These are phyloP conservation scores for Novakomyces olei DNA, from an alignment of 805 yeast species.

Conservation along the genomic window DNA sequence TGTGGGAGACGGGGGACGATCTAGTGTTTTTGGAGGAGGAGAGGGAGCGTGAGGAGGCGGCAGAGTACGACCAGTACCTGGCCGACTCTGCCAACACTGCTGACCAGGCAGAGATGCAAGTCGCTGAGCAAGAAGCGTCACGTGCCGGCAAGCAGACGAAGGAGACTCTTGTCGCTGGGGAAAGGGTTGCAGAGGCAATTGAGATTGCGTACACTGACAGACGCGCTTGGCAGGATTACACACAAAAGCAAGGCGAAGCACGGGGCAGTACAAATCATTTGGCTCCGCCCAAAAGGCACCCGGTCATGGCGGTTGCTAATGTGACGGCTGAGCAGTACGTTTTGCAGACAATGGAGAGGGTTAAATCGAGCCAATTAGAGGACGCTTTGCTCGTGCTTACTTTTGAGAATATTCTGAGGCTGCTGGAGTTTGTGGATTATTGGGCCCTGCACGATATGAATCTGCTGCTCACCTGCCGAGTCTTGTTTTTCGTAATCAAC, in stretches of 20 bases:
- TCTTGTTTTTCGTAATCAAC: constrained; percentile 51
- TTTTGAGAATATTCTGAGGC: constrained; percentile 52
- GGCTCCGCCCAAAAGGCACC: constrained; percentile 38
- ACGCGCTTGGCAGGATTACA: too few relatives aligned
- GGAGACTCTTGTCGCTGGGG: constrained; percentile 89
- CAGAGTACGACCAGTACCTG: constrained; percentile 62
- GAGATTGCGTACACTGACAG: too few relatives aligned
- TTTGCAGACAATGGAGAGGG: constrained; percentile 42
- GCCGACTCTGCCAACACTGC: constrained; percentile 31
- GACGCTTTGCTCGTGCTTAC: constrained; percentile 85
- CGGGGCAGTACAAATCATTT: constrained; percentile 22
- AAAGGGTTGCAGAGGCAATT: constrained; percentile 72
- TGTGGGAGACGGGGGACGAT: constrained; percentile 89
- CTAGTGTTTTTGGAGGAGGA: constrained; percentile 95
- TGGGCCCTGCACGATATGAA: constrained; percentile 37
- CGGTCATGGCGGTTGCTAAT: constrained; percentile 44
- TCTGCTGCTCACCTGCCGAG: constrained; percentile 45
- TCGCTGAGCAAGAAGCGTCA: constrained; percentile 20
- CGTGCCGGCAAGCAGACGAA: constrained; percentile 63
- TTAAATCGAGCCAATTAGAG: constrained; percentile 67
- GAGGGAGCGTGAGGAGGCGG: constrained; percentile 86
- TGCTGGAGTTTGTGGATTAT: constrained; percentile 48
- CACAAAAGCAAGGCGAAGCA: constrained; percentile 29
- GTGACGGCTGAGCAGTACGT: constrained; percentile 60
- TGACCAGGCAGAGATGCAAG: constrained; percentile 17